phyloP scores from a whole-genome alignment of 73 alveolate species.

The Paramecium octaurelia region DNA sequence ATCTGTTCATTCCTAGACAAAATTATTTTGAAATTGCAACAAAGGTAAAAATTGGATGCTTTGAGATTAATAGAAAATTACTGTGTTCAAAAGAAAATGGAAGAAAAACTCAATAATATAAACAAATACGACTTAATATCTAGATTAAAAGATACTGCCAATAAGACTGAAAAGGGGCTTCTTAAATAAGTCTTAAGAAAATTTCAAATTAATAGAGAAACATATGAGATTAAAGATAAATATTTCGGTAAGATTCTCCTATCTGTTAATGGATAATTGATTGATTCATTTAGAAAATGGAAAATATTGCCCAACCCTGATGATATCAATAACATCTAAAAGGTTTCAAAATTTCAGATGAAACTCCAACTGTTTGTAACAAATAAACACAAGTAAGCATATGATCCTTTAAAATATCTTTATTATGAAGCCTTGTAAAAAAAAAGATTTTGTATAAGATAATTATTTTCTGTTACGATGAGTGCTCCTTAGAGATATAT shows the following conservation, averaged over 20 bases:
- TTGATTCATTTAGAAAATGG: not conserved
- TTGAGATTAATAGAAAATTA: not conserved
- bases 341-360: not conserved
- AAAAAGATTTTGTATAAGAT: not conserved
- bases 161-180: not conserved
- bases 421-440: not conserved
- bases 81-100: not conserved
- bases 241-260: not conserved
- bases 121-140: not conserved
- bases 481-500: conserved; percentile 2
- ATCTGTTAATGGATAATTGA: not conserved
- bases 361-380: not conserved
- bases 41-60: conserved; percentile 8
- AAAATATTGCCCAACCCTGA: not conserved
- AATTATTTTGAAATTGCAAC: not conserved
- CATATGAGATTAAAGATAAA: not conserved
- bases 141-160: not conserved
- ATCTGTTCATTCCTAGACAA: not conserved
- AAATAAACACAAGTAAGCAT: not conserved
- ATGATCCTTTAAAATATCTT: conserved; percentile 2
- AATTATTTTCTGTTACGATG: not conserved
- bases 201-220: not conserved
- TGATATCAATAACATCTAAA: not conserved
- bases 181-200: not conserved
- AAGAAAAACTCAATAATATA: not conserved